These are phyloP conservation scores for Gaultheria prostrata DNA, from an alignment of 148 eudicot genomes.

Conservation along the genomic window DNA sequence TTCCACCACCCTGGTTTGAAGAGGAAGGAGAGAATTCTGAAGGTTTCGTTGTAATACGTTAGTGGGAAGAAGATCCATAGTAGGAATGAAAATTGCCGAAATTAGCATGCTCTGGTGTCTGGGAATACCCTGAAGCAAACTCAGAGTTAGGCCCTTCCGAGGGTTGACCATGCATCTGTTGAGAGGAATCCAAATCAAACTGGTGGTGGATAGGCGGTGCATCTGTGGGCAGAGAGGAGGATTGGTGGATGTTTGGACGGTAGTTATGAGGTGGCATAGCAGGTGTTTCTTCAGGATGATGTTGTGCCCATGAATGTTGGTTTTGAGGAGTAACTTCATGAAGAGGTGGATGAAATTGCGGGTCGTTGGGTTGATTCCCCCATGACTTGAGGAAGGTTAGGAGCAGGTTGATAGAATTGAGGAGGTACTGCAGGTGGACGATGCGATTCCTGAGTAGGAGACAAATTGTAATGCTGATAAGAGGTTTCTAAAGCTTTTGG, in stretches of 20 bases:
- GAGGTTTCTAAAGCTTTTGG: conserved; percentile 7
- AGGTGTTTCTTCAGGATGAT: conserved; percentile 5
- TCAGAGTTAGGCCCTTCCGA: background rate
- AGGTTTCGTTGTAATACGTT: background rate
- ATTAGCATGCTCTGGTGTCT: background rate
- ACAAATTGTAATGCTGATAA: conserved; percentile 6
- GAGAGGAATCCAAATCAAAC: conserved; percentile 11
- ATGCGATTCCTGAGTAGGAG: conserved; percentile 7
- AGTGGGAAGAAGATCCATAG: background rate
- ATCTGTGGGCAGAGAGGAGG: background rate
- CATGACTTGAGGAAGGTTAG: background rate
- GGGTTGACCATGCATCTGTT: background rate
- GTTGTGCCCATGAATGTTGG: conserved; percentile 13
- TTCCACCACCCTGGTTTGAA: background rate
- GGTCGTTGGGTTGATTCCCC: background rate
- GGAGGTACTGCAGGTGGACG: conserved; percentile 6
- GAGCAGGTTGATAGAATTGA: conserved; percentile 12
- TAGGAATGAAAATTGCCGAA: background rate
- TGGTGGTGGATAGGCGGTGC: conserved; percentile 5
- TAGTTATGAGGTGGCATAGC: conserved; percentile 5
- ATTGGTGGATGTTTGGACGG: background rate
- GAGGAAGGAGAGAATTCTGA: background rate
- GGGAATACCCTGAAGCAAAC: conserved; percentile 8
- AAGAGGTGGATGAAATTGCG: background rate
- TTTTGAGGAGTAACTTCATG: conserved; percentile 11